These are phyloP conservation scores for Leishmania major DNA, from an alignment of 208 protist genomes.

Conservation along the genomic window DNA sequence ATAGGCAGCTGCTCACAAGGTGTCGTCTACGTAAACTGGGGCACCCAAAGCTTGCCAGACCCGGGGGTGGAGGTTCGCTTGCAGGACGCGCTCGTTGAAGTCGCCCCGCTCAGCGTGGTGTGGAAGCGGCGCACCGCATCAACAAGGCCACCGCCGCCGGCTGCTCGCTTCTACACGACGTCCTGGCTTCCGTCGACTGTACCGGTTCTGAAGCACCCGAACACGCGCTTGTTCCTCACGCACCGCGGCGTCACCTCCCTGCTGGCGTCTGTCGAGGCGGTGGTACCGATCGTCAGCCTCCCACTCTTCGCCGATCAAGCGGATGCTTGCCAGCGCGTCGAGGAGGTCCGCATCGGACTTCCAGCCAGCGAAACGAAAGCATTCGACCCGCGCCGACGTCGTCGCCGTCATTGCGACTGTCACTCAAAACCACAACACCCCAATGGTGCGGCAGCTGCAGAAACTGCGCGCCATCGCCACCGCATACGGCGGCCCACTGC, in stretches of 20 bases:
- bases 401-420: conserved; percentile 24
- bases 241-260: conserved; percentile 59
- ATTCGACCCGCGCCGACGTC: conserved; percentile 41
- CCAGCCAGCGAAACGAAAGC: conserved; percentile 31
- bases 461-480: conserved; percentile 28
- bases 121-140: conserved; percentile 34
- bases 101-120: conserved; percentile 50
- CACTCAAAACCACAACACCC: background rate
- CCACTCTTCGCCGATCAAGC: conserved; percentile 60
- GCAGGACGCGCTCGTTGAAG: conserved; percentile 27
- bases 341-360: conserved; percentile 40
- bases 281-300: conserved; percentile 45
- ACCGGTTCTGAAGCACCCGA: conserved; percentile 51
- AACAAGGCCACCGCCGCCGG: background rate
- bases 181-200: conserved; percentile 35
- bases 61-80: conserved; percentile 21
- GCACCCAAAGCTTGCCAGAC: conserved; percentile 35
- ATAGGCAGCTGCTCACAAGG: conserved; percentile 41
- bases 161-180: conserved; percentile 20
- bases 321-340: conserved; percentile 63
- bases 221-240: conserved; percentile 45
- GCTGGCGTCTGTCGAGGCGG: conserved; percentile 45
- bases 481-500: conserved; percentile 38
- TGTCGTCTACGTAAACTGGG: conserved; percentile 60
- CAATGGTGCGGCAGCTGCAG: conserved; percentile 28